phyloP scores from a whole-genome alignment of 108 stramenopile genomes.

The Cyclotella baltica region DNA sequence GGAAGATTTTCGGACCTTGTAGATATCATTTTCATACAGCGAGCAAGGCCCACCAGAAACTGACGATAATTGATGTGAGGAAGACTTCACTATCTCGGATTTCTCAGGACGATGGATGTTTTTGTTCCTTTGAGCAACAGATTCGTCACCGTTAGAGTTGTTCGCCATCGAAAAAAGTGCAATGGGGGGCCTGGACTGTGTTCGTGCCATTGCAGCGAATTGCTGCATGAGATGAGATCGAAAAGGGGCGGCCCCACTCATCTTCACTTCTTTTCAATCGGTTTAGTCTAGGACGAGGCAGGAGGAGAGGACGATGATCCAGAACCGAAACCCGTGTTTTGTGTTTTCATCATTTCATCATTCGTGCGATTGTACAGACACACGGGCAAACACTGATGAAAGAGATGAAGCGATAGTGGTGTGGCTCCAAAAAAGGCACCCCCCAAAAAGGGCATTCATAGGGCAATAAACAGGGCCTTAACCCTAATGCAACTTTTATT shows the following conservation, averaged over 20 bases:
- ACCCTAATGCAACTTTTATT: no score
- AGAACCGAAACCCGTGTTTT: no score
- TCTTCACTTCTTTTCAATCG: background rate
- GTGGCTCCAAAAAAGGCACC: no score
- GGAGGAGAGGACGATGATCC: no score
- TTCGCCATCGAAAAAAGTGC: conserved; percentile 45
- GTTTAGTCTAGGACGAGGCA: no score
- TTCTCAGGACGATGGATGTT: conserved; percentile 4
- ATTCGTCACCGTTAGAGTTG: background rate
- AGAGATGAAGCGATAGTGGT: no score
- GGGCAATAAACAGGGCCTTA: no score
- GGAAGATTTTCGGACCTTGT: background rate
- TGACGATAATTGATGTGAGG: background rate
- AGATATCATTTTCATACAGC: background rate
- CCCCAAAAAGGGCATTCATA: no score
- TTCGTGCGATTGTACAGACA: no score
- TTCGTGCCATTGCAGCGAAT: conserved; percentile 60
- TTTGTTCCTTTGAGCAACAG: background rate
- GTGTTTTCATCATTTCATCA: no score
- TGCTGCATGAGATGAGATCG: conserved; percentile 88
- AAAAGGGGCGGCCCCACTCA: conserved; percentile 49
- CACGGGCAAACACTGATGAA: no score
- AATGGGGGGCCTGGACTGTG: conserved; percentile 65
- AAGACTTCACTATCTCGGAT: background rate
- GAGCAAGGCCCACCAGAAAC: background rate